Base-by-base conservation (phyloP, 768 basidiomycete species). In the Zangia roseola region DNA sequence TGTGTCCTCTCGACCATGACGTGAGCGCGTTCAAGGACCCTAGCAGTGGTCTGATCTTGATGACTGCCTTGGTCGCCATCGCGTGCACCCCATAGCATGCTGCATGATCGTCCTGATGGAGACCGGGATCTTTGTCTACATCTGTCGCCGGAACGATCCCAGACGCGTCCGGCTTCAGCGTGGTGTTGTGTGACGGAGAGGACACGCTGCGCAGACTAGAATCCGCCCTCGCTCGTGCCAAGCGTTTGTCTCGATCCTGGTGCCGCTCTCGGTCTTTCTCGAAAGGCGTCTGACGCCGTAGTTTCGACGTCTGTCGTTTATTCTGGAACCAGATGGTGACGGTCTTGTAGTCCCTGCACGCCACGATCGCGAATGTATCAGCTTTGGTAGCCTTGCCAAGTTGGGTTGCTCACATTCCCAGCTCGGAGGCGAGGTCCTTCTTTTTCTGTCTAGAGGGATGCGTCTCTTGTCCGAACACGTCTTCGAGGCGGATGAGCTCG, bases 241-340 rank as follows among this genome's bases (percentile, higher is more conserved):
- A 3, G 34, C 5, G 30, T 9, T 1, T 12, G 10, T 55, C 53
- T 40, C 0, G 6, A 31, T 14, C 13, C 30, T 31, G 30, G 13
- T 31, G 30, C 13, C 7, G 30, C 13, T 31, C 30, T 28, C 26
- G 26, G 2, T 28, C 26, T 34, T 7, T 34, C 6, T 53, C 50
- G 34, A 40, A 21, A 16, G 24, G 39, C 16, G 34, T 46, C 45
- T 53, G 63, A 42, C 50, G 42, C 21, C 64, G 62, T 31, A 14
- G 14, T 49, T 74, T 75, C 40, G 70, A 48, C 30, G 67, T 83
- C 59, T 88, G 85, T 14, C 87, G 82, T 67, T 82, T 87, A 64
- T 90, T 90, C 68, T 90, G 87, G 64, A 88, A 88, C 87, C 87
- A 90, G 34, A 88, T 83, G n/a, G 85, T 76, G 52, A 77, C 54